Base-by-base conservation (phyloP, 2,329 filamentous ascomycete genomes). In the Aspergillus fumigatus region DNA sequence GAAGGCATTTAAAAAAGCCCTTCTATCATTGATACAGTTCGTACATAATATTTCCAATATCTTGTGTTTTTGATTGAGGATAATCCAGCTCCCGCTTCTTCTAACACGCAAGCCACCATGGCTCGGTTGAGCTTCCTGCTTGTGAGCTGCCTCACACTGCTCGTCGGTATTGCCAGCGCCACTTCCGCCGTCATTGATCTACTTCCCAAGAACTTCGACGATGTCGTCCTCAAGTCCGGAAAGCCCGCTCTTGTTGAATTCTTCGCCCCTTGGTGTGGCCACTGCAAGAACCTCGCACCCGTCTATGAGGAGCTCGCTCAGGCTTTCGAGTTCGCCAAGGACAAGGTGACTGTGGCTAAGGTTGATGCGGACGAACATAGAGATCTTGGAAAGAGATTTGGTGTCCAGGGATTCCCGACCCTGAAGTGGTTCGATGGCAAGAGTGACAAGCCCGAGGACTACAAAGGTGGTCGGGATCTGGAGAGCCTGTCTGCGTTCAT, bases 391-490 rank as follows among this genome's bases (percentile, higher is more conserved):
- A 89, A 90, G 82, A 83, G 86, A 63, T 97, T 92, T 70, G 90
- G 89, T 47, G 84, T 99, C 50, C 88, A 94, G 77, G 95, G 95
- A 21, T 99, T 97, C 81, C 94, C 94, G 21, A 99, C 94, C 0
- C 79, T 99, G 70, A 99, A 99, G 79, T 99, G 85, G 83, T 99
- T 99, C 70, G 92, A 97, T 76, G 94, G 94, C 66, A 95, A 95
- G 83, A 93, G 88, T 73, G 86, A 91, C 58, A 87, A 84, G 70
- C 92, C 93, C 0, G 79, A 83, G 61, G 92, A 97, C 60, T 99
- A 97, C 80, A 88, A 84, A 59, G 88, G 90, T 58, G 92, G 90
- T 32, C 85, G 94, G 56, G 93, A 97, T 73, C 73, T 99, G 26
- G 94, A 97, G 67, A 90, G 88, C 73, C 79, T 99, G 77, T 82